These are phyloP conservation scores for Biancaea sappan DNA, from an alignment of 306 rosid genomes.

Conservation along the genomic window DNA sequence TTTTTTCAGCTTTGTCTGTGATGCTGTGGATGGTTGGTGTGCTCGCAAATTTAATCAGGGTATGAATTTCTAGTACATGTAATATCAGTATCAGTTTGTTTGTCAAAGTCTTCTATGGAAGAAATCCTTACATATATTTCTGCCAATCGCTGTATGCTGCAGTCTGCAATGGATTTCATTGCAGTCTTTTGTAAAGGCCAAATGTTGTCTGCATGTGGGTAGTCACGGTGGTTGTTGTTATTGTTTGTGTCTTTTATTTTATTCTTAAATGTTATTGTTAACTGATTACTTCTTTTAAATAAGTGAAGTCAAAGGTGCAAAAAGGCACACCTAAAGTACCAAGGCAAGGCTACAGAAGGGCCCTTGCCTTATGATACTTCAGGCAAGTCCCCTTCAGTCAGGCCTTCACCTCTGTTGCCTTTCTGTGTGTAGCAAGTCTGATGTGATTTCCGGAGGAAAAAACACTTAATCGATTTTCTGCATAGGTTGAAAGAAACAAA, in stretches of 20 bases:
- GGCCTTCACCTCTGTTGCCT: not conserved
- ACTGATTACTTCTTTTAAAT: not conserved
- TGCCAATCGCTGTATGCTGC: too few relatives aligned
- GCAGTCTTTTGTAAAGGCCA: not conserved
- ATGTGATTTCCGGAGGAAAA: too few relatives aligned
- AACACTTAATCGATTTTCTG: too few relatives aligned
- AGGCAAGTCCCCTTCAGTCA: not conserved
- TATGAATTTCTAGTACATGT: constrained; percentile 32
- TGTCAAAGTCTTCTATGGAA: constrained; percentile 10
- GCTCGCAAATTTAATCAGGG: constrained; percentile 99
- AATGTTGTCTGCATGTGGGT: not conserved
- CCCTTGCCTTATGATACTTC: not conserved
- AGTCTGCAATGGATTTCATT: not conserved
- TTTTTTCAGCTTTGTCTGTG: constrained; percentile 87
- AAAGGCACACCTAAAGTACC: not conserved
- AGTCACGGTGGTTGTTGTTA: not conserved
- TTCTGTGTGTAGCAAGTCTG: too few relatives aligned
- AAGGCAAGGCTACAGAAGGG: not conserved
- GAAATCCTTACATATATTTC: not conserved
- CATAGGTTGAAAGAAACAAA: too few relatives aligned
- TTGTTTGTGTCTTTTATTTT: not conserved
- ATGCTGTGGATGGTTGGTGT: constrained; percentile 97
- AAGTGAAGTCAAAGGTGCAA: not conserved
- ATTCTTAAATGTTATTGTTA: not conserved
- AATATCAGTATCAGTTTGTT: not conserved